Base-by-base conservation (phyloP, 345 rosid genomes). In the Angophora floribunda region DNA sequence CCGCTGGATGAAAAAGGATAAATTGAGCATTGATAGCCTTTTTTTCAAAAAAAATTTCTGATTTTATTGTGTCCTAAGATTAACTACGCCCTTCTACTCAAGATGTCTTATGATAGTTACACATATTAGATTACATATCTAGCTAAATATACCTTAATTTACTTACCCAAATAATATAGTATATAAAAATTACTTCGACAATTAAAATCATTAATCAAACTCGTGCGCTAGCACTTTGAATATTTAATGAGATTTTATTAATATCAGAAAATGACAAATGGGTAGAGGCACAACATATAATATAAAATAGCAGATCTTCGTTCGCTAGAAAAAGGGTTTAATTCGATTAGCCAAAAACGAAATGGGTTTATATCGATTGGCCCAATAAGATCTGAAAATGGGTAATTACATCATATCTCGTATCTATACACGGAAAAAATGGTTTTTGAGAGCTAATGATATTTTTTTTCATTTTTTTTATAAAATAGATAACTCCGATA, bases 371-470 rank as follows among this genome's bases (percentile, higher is more conserved):
- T 28, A 32, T 7, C 1, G 0, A 9, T n/a, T 63, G 41, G 75
- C 14, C 36, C 75, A 13, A n/a, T 13, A n/a, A 63, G 0, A 63
- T 63, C 41, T 14, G 41, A n/a, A 63, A 13, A 14, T 63, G 41
- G n/a, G 41, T 17, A n/a, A 63, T n/a, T n/a, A 1, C 4, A 0
- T 63, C 75, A n/a, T 63, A 63, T n/a, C 14, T 63, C n/a, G 36
- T 63, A 13, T n/a, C 36, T 0, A 7, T 0, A 63, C 5, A 63
- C 9, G 0, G n/a, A 63, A 63, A 2, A n/a, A 2, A n/a, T 15
- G 75, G 0, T n/a, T 63, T 63, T 63, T 28, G 36, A n/a, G 0
- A n/a, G 75, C 75, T n/a, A 0, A 1, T 6, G 0, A 28, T n/a
- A n/a, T 14, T n/a, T 63, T n/a, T 0, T 14, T 30, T 0, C 1